A percentile compares a stretch with the other conserved stretches of the same genome.
Evolutionary conservation across 2,329 filamentous ascomycete genomes (phyloP).

Genomic region (Fusarium decemcellulare): DNA sequence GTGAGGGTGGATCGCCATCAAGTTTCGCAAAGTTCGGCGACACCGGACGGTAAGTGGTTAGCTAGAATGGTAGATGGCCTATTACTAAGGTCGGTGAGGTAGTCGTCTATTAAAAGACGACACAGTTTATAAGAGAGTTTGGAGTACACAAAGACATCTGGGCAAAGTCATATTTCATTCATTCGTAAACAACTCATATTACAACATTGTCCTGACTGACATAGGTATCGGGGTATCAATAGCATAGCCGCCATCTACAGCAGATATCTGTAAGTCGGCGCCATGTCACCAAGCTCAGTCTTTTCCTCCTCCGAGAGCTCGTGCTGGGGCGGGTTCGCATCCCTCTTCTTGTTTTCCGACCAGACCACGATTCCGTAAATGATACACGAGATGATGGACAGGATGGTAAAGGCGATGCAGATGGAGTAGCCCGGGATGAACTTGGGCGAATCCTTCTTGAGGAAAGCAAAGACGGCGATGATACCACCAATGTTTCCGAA

Average conservation of each 20-base stretch:
- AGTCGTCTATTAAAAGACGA: too few relatives aligned
- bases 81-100: neutral
- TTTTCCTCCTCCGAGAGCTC: slow-evolving; percentile 74
- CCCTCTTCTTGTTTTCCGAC: slow-evolving; percentile 72
- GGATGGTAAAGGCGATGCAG: slow-evolving; percentile 78
- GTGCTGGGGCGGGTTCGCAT: slow-evolving; percentile 58
- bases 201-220: slow-evolving; percentile 3
- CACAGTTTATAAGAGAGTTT: too few relatives aligned
- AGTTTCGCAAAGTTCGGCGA: neutral
- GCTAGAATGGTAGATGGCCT: neutral
- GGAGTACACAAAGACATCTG: too few relatives aligned
- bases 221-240: slow-evolving; percentile 5
- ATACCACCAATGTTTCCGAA: slow-evolving; percentile 88
- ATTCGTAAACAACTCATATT: slow-evolving; percentile 22
- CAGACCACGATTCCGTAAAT: slow-evolving; percentile 72
- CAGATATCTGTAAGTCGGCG: slow-evolving; percentile 72
- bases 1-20: slow-evolving; percentile 2
- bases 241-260: slow-evolving; percentile 53
- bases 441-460: slow-evolving; percentile 74
- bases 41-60: neutral
- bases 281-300: slow-evolving; percentile 71
- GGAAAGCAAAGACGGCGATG: slow-evolving; percentile 80
- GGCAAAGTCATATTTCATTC: slow-evolving; percentile 12
- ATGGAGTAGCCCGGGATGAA: slow-evolving; percentile 84
- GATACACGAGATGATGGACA: slow-evolving; percentile 74